Evolutionary conservation across 345 rosid genomes (phyloP).

Genomic region (Gynandropsis gynandra): DNA sequence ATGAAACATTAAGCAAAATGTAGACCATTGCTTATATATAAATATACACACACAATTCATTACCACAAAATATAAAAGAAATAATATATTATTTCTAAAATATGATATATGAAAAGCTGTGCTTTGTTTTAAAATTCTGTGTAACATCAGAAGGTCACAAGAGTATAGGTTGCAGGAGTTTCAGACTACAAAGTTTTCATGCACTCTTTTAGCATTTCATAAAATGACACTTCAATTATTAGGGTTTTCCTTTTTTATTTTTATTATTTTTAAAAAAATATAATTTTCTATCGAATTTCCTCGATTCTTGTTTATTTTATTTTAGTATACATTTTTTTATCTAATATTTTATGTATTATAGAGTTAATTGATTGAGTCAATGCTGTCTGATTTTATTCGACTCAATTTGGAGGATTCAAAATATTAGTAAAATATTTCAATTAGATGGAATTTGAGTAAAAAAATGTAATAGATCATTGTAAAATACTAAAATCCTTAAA

Average conservation of each 20-base stretch:
- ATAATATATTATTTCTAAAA: neutral
- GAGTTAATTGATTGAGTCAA: slow-evolving; percentile 15
- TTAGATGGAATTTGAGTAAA: too few species aligned
- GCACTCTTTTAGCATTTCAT: slow-evolving; percentile 6
- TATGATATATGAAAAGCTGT: neutral
- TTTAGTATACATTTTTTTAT: neutral
- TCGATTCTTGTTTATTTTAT: too few species aligned
- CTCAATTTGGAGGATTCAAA: too few species aligned
- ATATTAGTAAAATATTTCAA: too few species aligned
- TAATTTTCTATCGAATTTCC: too few species aligned
- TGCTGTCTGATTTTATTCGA: slow-evolving; percentile 23
- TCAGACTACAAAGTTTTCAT: slow-evolving; percentile 4
- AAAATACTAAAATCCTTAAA: too few species aligned
- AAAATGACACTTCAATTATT: slow-evolving; percentile 6
- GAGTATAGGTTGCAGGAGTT: slow-evolving; percentile 17
- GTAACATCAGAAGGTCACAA: slow-evolving; percentile 17
- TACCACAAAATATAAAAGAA: neutral
- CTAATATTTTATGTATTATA: slow-evolving; percentile 16
- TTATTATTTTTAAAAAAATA: neutral
- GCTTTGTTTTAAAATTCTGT: slow-evolving; percentile 12
- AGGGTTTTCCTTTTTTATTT: slow-evolving; percentile 19
- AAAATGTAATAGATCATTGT: too few species aligned
- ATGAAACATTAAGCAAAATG: neutral
- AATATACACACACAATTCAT: too few species aligned
- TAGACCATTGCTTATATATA: neutral